A percentile compares a stretch with the other conserved stretches of the same genome.
Evolutionary conservation across 345 rosid species (phyloP).

Genomic region (Aquilaria sinensis): DNA sequence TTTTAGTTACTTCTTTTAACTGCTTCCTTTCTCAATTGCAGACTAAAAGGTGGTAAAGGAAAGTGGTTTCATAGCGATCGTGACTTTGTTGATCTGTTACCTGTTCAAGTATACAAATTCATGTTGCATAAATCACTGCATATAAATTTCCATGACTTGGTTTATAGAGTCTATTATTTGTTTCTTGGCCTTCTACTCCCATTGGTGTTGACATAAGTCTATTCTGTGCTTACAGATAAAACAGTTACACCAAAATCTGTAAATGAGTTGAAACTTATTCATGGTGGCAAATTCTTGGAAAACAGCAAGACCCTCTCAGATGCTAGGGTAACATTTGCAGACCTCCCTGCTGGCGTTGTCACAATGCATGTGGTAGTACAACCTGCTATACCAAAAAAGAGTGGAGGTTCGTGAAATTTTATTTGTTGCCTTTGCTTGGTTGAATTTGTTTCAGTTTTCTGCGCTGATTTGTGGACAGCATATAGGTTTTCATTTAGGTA

Average conservation of each 20-base stretch:
- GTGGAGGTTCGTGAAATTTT: constrained; percentile 21
- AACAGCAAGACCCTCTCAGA: constrained; percentile 32
- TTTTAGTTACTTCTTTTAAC: not conserved
- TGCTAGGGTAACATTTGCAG: constrained; percentile 22
- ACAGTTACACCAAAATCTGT: constrained; percentile 25
- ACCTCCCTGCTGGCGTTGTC: constrained; percentile 25
- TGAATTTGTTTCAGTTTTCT: not conserved
- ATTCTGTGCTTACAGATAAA: constrained; percentile 18
- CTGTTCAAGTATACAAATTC: no score
- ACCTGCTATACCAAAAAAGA: constrained; percentile 24
- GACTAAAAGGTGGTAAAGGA: not conserved
- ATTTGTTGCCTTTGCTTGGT: no score
- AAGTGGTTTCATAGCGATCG: no score
- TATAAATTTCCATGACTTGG: no score
- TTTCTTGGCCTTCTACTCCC: not conserved
- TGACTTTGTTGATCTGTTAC: not conserved
- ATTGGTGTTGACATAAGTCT: no score
- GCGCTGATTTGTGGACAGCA: no score
- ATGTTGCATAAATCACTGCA: no score
- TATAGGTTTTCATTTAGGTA: no score
- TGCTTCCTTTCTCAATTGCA: not conserved
- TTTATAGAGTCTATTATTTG: not conserved
- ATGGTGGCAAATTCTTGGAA: constrained; percentile 37
- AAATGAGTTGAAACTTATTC: constrained; percentile 34
- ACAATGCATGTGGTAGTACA: constrained; percentile 38